Evolutionary conservation across 2,329 filamentous ascomycete species (phyloP).

Genomic region (Monilinia fructigena): DNA sequence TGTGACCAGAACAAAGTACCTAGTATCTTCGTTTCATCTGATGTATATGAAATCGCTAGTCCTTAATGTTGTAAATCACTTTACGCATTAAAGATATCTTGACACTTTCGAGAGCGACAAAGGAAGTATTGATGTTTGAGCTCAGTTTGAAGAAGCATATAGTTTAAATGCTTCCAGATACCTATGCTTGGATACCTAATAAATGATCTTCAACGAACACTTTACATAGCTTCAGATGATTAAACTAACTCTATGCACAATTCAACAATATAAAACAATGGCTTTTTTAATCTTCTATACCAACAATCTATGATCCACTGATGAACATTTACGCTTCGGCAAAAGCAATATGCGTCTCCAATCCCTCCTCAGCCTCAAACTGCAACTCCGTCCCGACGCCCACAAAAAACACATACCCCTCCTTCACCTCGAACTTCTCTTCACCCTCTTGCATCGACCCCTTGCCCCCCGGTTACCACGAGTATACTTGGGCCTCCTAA

Average conservation of each 20-base stretch:
- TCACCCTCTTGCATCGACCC: constrained; percentile 58
- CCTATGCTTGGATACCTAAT: background rate
- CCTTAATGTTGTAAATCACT: background rate
- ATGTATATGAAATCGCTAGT: background rate
- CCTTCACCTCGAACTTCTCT: constrained; percentile 53
- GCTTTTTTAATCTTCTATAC: background rate
- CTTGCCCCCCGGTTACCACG: constrained; percentile 61
- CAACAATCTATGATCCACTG: background rate
- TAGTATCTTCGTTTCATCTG: no score
- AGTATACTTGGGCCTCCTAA: constrained; percentile 62
- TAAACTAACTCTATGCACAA: no score
- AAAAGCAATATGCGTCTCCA: constrained; percentile 34
- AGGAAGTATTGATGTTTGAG: no score
- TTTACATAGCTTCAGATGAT: no score
- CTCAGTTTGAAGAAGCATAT: no score
- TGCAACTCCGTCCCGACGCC: constrained; percentile 39
- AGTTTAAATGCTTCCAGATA: no score
- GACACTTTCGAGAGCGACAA: no score
- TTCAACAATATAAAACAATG: no score
- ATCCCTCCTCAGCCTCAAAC: constrained; percentile 26
- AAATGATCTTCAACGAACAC: background rate
- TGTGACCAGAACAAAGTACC: no score
- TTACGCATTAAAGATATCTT: no score
- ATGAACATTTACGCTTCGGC: constrained; percentile 17
- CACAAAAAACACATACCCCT: constrained; percentile 67